Conservation (phyloP, 2,329 filamentous ascomycete genomes). For the Calonectria henricotiae region DNA sequence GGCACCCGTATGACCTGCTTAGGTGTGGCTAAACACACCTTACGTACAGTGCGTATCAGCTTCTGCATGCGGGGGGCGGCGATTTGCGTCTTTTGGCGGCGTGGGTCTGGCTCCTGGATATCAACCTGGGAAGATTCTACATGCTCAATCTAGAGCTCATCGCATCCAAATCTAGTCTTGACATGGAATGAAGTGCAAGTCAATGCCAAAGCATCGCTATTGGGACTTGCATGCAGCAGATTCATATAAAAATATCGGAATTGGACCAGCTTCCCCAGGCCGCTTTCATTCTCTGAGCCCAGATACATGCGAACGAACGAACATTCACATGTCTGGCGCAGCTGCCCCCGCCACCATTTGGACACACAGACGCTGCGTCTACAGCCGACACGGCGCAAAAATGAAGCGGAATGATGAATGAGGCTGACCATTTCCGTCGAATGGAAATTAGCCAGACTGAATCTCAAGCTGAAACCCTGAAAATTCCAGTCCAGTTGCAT, state of each 20-base stretch:
- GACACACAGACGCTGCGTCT: slow-evolving; percentile 9
- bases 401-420: slow-evolving; percentile 11
- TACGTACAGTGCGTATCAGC: slow-evolving; percentile 25
- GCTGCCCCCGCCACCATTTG: background rate
- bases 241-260: background rate
- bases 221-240: slow-evolving; percentile 5
- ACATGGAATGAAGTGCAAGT: background rate
- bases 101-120: background rate
- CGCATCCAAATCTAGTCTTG: background rate
- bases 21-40: slow-evolving; percentile 23
- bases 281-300: slow-evolving; percentile 6
- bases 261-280: background rate
- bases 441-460: background rate
- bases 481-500: slow-evolving; percentile 24
- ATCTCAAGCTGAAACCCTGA: slow-evolving; percentile 30
- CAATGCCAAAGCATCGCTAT: background rate
- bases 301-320: background rate
- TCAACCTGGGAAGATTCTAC: too few species aligned
- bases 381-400: background rate
- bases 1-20: slow-evolving; percentile 4
- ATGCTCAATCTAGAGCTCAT: background rate
- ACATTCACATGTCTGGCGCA: slow-evolving; percentile 23
- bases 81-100: slow-evolving; percentile 6
- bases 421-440: slow-evolving; percentile 20
- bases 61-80: slow-evolving; percentile 34